Percentiles rank a stretch among this genome's conserved stretches.
Conservation (phyloP, 164 flowering plant species). For the Vitis labrusca region DNA sequence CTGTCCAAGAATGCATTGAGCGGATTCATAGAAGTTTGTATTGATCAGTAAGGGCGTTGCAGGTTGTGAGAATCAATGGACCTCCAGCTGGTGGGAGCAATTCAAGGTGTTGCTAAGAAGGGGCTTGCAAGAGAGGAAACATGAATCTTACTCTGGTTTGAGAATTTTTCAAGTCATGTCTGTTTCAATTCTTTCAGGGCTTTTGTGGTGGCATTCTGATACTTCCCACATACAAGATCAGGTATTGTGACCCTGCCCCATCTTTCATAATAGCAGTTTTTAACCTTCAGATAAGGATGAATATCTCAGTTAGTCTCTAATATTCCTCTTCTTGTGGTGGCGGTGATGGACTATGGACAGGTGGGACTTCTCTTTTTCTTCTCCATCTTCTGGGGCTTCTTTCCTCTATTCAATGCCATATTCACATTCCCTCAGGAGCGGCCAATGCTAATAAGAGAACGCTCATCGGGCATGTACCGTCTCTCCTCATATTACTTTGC, state of each 20-base stretch:
- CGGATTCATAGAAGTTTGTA: slow-evolving; percentile 3
- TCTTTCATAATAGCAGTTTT: too few species aligned
- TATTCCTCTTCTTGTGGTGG: not conserved
- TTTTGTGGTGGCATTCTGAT: slow-evolving; percentile 89
- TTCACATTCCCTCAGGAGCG: slow-evolving; percentile 90
- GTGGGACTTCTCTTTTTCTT: slow-evolving; percentile 87
- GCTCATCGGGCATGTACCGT: slow-evolving; percentile 85
- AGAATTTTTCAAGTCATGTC: slow-evolving; percentile 82
- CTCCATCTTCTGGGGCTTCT: slow-evolving; percentile 97
- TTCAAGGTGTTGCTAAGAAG: slow-evolving; percentile 66
- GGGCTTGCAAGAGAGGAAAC: slow-evolving; percentile 76
- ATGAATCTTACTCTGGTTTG: slow-evolving; percentile 79
- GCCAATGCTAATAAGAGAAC: slow-evolving; percentile 71
- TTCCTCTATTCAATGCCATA: slow-evolving; percentile 80
- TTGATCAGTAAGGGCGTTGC: slow-evolving; percentile 8
- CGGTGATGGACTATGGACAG: slow-evolving; percentile 29
- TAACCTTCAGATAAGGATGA: too few species aligned
- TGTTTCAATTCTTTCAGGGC: slow-evolving; percentile 76
- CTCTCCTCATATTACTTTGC: slow-evolving; percentile 88
- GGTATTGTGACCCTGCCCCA: slow-evolving; percentile 36
- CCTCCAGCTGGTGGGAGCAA: slow-evolving; percentile 72
- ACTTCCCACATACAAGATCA: slow-evolving; percentile 78
- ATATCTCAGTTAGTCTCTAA: not conserved
- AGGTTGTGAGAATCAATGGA: slow-evolving; percentile 55
- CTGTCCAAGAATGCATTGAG: not conserved